phyloP scores from a whole-genome alignment of 371 early-diverging fungal genomes.

The Saksenaea oblongispora region DNA sequence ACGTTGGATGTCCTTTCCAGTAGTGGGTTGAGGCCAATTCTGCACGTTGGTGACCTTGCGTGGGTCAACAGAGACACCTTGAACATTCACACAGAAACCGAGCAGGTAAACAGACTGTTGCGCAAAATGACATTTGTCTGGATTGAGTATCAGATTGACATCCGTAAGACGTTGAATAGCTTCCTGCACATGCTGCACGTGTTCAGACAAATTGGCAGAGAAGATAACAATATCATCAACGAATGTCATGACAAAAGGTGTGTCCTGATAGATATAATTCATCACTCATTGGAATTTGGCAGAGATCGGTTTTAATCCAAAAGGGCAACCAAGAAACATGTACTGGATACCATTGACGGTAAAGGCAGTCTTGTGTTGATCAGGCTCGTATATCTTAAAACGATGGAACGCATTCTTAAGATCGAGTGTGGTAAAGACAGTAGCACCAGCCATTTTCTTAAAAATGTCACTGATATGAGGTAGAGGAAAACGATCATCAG shows the following conservation, averaged over 20 bases:
- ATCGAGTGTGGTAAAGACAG: constrained; percentile 22
- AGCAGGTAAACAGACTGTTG: constrained; percentile 3
- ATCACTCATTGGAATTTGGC: constrained; percentile 24
- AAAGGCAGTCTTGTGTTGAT: constrained; percentile 6
- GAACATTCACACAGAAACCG: constrained; percentile 18
- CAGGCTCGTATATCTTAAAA: no score
- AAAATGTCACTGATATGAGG: constrained; percentile 4
- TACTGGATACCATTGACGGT: constrained; percentile 7
- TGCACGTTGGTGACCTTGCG: constrained; percentile 14
- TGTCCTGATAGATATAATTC: neutral
- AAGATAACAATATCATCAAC: constrained; percentile 5
- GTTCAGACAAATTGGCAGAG: neutral
- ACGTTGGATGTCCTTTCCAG: constrained; percentile 12
- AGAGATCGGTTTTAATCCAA: constrained; percentile 14
- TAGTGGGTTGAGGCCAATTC: constrained; percentile 12
- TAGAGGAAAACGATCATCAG: constrained; percentile 3
- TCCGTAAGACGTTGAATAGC: constrained; percentile 10
- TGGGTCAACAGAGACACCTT: constrained; percentile 11
- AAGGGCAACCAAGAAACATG: constrained; percentile 6
- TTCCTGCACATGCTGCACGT: constrained; percentile 2
- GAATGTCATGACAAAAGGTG: neutral
- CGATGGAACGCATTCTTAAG: constrained; percentile 19
- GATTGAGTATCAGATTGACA: constrained; percentile 17
- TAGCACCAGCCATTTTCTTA: neutral
- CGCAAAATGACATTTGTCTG: no score